Conservation (phyloP, 2,329 filamentous ascomycete species). For the Mycosphaerella sp. region DNA sequence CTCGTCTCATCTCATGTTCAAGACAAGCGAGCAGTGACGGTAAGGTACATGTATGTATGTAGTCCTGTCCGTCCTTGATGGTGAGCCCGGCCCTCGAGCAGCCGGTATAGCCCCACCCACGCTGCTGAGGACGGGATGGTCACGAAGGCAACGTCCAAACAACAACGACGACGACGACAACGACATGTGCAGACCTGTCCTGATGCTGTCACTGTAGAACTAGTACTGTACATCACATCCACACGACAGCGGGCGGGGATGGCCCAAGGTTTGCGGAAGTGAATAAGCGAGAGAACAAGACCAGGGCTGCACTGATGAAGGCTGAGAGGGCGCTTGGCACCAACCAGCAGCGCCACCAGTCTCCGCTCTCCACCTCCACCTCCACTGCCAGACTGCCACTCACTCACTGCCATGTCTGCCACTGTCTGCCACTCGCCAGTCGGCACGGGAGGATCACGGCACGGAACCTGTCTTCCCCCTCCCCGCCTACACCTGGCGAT, state of each 20-base stretch:
- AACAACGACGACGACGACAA: no score
- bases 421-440: not conserved
- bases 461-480: not conserved
- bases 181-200: no score
- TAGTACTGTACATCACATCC: not conserved
- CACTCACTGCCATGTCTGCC: no score
- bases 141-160: no score
- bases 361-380: no score
- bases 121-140: no score
- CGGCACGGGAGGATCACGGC: constrained; percentile 1
- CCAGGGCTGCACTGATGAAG: not conserved
- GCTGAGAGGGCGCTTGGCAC: not conserved
- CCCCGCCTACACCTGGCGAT: not conserved
- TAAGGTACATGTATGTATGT: no score
- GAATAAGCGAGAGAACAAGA: not conserved
- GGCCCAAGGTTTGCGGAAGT: not conserved
- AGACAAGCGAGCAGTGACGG: no score
- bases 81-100: no score
- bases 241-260: not conserved
- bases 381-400: no score
- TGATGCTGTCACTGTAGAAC: not conserved
- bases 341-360: not conserved
- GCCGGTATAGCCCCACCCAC: no score
- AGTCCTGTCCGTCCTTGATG: no score
- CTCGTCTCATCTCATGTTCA: not conserved